A percentile compares a stretch with the other conserved stretches of the same genome.
phyloP scores from a whole-genome alignment of 495 filamentous ascomycete species.

The Aspergillus haitiensis region DNA sequence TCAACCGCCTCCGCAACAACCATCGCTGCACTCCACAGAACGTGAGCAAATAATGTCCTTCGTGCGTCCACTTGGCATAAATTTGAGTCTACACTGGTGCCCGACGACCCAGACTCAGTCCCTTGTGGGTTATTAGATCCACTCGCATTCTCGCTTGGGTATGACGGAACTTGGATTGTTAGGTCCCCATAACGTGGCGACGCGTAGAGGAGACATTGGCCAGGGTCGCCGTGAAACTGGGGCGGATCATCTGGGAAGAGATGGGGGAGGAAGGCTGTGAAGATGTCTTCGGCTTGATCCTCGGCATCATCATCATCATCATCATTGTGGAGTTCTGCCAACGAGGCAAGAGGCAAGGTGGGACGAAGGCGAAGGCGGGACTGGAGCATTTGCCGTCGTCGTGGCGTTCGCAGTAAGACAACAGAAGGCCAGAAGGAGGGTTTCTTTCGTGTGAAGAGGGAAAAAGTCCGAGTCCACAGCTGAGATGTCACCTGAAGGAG shows the following conservation, averaged over 20 bases:
- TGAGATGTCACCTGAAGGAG: too few species aligned
- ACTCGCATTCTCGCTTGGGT: conserved; percentile 31
- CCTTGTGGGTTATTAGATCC: conserved; percentile 9
- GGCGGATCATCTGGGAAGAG: conserved; percentile 76
- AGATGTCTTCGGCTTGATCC: conserved; percentile 61
- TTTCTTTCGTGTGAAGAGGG: too few species aligned
- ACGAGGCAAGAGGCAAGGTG: too few species aligned
- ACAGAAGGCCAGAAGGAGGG: too few species aligned
- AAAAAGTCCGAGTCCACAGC: too few species aligned
- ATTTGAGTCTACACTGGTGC: conserved; percentile 15
- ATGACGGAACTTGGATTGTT: conserved; percentile 44
- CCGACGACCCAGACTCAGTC: conserved; percentile 20
- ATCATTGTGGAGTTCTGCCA: too few species aligned
- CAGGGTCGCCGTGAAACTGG: conserved; percentile 73
- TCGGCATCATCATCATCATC: conserved; percentile 5
- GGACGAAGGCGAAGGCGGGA: too few species aligned
- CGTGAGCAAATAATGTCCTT: conserved; percentile 74
- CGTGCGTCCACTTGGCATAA: conserved; percentile 49
- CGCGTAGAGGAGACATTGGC: conserved; percentile 64
- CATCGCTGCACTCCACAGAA: conserved; percentile 82
- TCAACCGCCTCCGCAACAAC: conserved; percentile 70
- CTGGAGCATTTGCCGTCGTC: too few species aligned
- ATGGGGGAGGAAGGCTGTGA: conserved; percentile 60
- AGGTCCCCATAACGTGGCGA: conserved; percentile 59
- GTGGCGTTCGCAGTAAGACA: too few species aligned